Conservation (phyloP, 202 grass and related monocot genomes). For the Elaeis oleifera region DNA sequence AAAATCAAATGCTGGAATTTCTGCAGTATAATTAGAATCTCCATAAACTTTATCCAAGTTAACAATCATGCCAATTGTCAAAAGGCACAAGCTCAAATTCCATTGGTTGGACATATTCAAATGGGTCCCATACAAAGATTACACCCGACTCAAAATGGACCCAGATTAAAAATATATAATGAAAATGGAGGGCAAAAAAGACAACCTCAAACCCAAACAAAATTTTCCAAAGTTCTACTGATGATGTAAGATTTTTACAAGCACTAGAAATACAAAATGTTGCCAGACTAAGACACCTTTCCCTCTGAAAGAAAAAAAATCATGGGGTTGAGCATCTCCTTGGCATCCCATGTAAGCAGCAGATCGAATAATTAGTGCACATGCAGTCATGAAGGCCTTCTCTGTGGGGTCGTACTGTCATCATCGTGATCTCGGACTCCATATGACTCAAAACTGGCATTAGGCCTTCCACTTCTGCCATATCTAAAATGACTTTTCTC, state of each 20-base stretch:
- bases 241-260: constrained; percentile 61
- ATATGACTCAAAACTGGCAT: constrained; percentile 10
- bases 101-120: constrained; percentile 59
- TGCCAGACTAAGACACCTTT: constrained; percentile 45
- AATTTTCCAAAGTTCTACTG: constrained; percentile 33
- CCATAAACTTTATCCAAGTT: too few species aligned
- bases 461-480: constrained; percentile 30
- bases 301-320: constrained; percentile 26
- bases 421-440: constrained; percentile 24
- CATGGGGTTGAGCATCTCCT: constrained; percentile 32
- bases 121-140: constrained; percentile 38
- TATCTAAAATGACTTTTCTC: constrained; percentile 37
- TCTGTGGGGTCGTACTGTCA: constrained; percentile 19
- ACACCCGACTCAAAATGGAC: constrained; percentile 35
- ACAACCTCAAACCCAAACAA: constrained; percentile 42
- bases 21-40: too few species aligned
- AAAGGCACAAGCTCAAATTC: constrained; percentile 31
- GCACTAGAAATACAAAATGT: constrained; percentile 32
- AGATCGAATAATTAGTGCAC: constrained; percentile 13
- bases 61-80: background rate
- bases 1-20: too few species aligned
- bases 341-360: constrained; percentile 23
- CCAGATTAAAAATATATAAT: constrained; percentile 26
- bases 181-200: constrained; percentile 32
- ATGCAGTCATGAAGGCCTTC: constrained; percentile 27